Percentiles rank a stretch among this genome's conserved stretches.
Conservation (phyloP, 345 rosid genomes). For the Angophora floribunda region DNA sequence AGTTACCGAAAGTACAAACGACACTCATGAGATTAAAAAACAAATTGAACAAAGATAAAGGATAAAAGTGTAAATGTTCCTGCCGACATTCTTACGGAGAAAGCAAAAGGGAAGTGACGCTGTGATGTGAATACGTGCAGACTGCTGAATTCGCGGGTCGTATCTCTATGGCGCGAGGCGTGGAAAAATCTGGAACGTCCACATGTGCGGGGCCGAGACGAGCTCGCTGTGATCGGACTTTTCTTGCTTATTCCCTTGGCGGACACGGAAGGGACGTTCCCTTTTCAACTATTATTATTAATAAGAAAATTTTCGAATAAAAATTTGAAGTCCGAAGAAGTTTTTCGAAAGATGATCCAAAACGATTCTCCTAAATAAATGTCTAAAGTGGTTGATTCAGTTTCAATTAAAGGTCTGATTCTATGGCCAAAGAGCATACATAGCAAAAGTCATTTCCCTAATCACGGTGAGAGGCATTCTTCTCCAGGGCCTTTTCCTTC, state of each 20-base stretch:
- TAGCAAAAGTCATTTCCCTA: no score
- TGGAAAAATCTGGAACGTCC: not conserved
- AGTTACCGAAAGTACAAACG: not conserved
- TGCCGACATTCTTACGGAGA: not conserved
- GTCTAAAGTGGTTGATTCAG: not conserved
- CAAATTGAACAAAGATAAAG: not conserved
- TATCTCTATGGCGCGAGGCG: not conserved
- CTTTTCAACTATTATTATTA: not conserved
- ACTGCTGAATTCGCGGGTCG: not conserved
- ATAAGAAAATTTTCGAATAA: no score
- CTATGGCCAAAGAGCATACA: not conserved
- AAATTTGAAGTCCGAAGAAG: not conserved
- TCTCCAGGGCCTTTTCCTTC: not conserved
- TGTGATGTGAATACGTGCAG: not conserved
- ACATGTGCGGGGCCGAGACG: not conserved
- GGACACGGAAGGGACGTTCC: not conserved
- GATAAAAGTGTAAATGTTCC: not conserved
- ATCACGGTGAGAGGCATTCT: not conserved
- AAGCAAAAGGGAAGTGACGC: not conserved
- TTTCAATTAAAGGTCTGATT: no score
- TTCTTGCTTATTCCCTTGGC: not conserved
- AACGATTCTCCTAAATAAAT: no score
- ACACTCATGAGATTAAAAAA: not conserved
- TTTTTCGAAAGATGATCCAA: no score
- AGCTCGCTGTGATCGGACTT: not conserved